Base-by-base conservation (phyloP, 345 rosid genomes). In the Ceriops zippeliana region DNA sequence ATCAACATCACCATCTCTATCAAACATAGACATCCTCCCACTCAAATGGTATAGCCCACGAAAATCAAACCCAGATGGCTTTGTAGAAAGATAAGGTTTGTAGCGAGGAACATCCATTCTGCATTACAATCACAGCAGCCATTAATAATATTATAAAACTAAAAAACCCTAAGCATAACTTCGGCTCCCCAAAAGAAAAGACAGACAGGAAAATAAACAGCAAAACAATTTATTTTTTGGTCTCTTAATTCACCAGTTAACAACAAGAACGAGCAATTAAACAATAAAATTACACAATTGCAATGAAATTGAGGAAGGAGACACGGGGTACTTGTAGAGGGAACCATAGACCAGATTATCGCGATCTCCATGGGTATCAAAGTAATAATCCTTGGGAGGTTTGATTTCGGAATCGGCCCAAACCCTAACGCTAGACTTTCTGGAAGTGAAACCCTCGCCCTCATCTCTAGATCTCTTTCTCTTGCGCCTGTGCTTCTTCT, bases 91-190 rank as follows among this genome's bases (percentile, higher is more conserved):
- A 70, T 73, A 75, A 56, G 80, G 82, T 67, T 84, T 91, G 79
- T 90, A 89, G 49, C 86, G 88, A 10, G 98, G 96, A 62, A 95
- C 85, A 73, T 90, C 83, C 99, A 90, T 90, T 77, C 99, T 91
- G 83, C 86, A 87, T 70, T 9, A 60, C 7, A 42, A 46, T 38
- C 37, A 31, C 11, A 6, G 21, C n/a, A 59, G 19, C 26, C n/a
- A 51, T 61, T 56, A 54, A 69, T 42, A 42, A 42, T 42, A 42
- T 42, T 42, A 16, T 42, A 13, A 42, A 42, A 15, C 49, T 42
- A 42, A 42, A 42, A 42, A 42, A 11, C 49, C 4, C 49, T 2
- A 42, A 42, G 49, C 19, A 13, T 13, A 42, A 42, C 17, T 11
- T 42, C 49, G 1, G 2, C 49, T 15, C 17, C 49, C 1, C 37